phyloP scores from a whole-genome alignment of 2,329 filamentous ascomycete genomes.

The Aspergillus pseudoviridinutans region DNA sequence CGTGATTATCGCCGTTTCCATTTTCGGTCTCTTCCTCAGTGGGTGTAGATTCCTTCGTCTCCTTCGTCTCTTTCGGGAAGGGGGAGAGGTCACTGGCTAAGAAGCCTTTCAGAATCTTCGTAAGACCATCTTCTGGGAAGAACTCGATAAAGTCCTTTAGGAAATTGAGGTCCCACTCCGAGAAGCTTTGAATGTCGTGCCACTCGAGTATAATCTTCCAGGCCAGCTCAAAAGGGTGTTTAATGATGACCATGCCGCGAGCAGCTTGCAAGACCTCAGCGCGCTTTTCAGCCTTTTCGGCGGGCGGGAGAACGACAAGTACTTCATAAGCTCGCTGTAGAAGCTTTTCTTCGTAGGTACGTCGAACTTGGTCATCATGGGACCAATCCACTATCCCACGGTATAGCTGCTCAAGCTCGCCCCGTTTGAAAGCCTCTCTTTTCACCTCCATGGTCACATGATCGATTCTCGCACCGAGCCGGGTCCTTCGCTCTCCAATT shows the following conservation, averaged over 20 bases:
- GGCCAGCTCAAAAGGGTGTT: slow-evolving; percentile 81
- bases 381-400: slow-evolving; percentile 85
- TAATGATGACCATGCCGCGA: slow-evolving; percentile 92
- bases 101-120: slow-evolving; percentile 76
- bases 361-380: slow-evolving; percentile 75
- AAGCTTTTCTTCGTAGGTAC: slow-evolving; percentile 86
- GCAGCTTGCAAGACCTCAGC: slow-evolving; percentile 71
- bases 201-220: slow-evolving; percentile 92
- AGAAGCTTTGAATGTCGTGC: slow-evolving; percentile 70
- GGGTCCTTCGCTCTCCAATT: slow-evolving; percentile 81
- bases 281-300: slow-evolving; percentile 67
- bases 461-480: slow-evolving; percentile 76
- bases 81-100: slow-evolving; percentile 80
- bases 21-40: slow-evolving; percentile 12
- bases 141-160: slow-evolving; percentile 75
- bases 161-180: slow-evolving; percentile 73
- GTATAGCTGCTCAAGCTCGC: slow-evolving; percentile 76
- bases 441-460: slow-evolving; percentile 86
- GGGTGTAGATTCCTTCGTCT: slow-evolving; percentile 3
- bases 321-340: slow-evolving; percentile 76
- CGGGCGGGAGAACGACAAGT: slow-evolving; percentile 63
- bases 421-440: slow-evolving; percentile 72
- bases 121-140: slow-evolving; percentile 79
- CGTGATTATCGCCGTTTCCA: slow-evolving; percentile 41
- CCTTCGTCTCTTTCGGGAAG: slow-evolving; percentile 57